phyloP scores from a whole-genome alignment of 768 basidiomycete species.

The Gloeopeniophorella convolvens region DNA sequence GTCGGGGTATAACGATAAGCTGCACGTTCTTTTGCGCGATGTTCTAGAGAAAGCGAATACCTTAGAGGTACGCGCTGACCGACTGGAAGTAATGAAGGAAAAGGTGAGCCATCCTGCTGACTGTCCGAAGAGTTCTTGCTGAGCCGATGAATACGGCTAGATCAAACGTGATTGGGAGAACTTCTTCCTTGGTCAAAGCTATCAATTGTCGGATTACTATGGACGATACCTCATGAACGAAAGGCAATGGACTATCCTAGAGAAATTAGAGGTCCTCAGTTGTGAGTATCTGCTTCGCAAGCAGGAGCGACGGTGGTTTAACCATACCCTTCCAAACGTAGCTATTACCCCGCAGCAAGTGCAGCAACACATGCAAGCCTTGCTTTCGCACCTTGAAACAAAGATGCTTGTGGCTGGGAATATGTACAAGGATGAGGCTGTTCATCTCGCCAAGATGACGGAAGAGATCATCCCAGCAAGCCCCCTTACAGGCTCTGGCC shows the following conservation, averaged over 20 bases:
- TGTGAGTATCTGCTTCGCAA: conserved; percentile 40
- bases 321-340: conserved; percentile 26
- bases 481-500: conserved; percentile 47
- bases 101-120: conserved; percentile 54
- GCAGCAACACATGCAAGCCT: conserved; percentile 46
- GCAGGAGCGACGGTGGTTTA: not conserved
- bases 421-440: conserved; percentile 76
- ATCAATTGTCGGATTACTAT: conserved; percentile 72
- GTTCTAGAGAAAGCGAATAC: conserved; percentile 64
- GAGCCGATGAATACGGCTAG: too few species aligned
- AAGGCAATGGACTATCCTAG: conserved; percentile 67
- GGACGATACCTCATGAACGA: conserved; percentile 64
- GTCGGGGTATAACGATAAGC: conserved; percentile 90
- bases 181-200: conserved; percentile 80
- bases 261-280: conserved; percentile 68
- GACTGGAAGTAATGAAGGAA: conserved; percentile 80
- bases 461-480: conserved; percentile 59
- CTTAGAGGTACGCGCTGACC: conserved; percentile 57
- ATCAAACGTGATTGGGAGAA: conserved; percentile 76
- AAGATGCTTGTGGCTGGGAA: conserved; percentile 80
- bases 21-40: conserved; percentile 62
- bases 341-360: conserved; percentile 71
- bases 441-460: conserved; percentile 59
- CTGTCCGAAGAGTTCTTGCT: too few species aligned
- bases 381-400: conserved; percentile 62